Percentiles rank a stretch among this genome's conserved stretches.
These are phyloP conservation scores for Ganoderma boninense DNA, from an alignment of 1,284 basidiomycete species.

Conservation along the genomic window DNA sequence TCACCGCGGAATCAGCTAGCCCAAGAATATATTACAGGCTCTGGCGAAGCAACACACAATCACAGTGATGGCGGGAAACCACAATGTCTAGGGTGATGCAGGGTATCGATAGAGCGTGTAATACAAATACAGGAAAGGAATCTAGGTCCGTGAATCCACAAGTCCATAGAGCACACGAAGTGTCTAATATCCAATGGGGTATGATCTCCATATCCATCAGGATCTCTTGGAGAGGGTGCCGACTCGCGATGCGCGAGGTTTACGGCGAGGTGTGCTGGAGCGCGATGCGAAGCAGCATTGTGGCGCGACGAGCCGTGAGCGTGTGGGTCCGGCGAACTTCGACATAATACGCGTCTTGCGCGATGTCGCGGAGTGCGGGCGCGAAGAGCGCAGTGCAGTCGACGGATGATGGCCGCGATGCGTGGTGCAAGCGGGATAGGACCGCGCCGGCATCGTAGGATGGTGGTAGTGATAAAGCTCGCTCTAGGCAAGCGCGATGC, in stretches of 20 bases:
- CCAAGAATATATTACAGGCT: too few species aligned
- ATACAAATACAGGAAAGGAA: too few species aligned
- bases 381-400: not conserved
- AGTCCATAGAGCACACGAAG: too few species aligned
- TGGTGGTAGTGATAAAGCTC: not conserved
- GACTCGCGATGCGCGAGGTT: not conserved
- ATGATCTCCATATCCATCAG: slow-evolving; percentile 3
- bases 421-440: not conserved
- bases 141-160: too few species aligned
- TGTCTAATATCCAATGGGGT: too few species aligned
- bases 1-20: too few species aligned
- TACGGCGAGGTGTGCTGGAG: not conserved
- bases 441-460: not conserved
- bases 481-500: not conserved
- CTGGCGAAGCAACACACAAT: too few species aligned
- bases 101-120: too few species aligned
- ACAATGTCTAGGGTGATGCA: too few species aligned
- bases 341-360: not conserved
- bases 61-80: too few species aligned
- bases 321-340: not conserved
- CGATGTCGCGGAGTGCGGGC: not conserved
- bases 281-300: not conserved
- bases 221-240: slow-evolving; percentile 1
- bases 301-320: not conserved
- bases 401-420: not conserved